A percentile compares a stretch with the other conserved stretches of the same genome.
Conservation (phyloP, 495 filamentous ascomycete species). For the Annulohypoxylon moriforme region DNA sequence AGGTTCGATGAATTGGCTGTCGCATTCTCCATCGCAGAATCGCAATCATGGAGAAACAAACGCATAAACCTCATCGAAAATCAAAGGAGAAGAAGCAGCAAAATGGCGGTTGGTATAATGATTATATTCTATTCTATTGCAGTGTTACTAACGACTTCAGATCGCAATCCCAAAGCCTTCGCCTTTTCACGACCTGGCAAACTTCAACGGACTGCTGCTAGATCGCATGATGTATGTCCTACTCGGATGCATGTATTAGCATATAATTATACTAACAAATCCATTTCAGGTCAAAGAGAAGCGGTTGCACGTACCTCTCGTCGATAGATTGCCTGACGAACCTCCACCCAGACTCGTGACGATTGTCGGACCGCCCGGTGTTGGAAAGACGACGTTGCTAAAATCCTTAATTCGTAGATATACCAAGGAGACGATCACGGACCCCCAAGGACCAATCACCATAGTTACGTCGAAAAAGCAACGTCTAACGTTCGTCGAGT, state of each 20-base stretch:
- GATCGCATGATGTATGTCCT: conserved; percentile 85
- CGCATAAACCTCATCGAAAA: conserved; percentile 86
- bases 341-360: conserved; percentile 92
- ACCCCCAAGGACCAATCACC: conserved; percentile 91
- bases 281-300: conserved; percentile 84
- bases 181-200: conserved; percentile 86
- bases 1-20: conserved; percentile 9
- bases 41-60: conserved; percentile 78
- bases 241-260: background rate
- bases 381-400: conserved; percentile 71
- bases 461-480: conserved; percentile 94
- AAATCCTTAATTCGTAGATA: conserved; percentile 95
- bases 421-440: conserved; percentile 91
- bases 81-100: conserved; percentile 92
- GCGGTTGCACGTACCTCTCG: conserved; percentile 91
- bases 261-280: conserved; percentile 8
- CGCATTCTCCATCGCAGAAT: conserved; percentile 19
- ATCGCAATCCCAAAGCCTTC: conserved; percentile 92
- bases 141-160: conserved; percentile 54
- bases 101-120: conserved; percentile 52
- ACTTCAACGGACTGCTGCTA: conserved; percentile 82
- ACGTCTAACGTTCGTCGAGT: conserved; percentile 95
- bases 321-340: conserved; percentile 94
- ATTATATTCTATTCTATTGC: background rate
- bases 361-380: conserved; percentile 93